Evolutionary conservation across 805 yeast species (phyloP).

Genomic region (Suhomyces canberraensis): DNA sequence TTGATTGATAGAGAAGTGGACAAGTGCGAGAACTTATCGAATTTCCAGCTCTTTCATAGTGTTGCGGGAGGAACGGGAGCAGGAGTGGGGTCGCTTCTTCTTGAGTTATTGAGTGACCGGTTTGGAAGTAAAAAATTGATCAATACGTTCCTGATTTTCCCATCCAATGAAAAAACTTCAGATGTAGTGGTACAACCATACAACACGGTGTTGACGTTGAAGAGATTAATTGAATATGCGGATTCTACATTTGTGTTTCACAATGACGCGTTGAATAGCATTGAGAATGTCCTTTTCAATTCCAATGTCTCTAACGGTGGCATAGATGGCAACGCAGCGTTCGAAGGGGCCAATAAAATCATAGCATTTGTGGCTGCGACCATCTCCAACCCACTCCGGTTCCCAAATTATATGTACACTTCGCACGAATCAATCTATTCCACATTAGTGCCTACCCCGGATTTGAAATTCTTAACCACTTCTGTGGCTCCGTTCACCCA

Average conservation of each 20-base stretch:
- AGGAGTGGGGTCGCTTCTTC: slow-evolving; percentile 81
- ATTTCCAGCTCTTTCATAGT: slow-evolving; percentile 87
- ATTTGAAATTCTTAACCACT: slow-evolving; percentile 59
- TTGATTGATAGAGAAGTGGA: slow-evolving; percentile 89
- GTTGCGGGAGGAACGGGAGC: slow-evolving; percentile 99
- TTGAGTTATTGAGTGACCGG: slow-evolving; percentile 77
- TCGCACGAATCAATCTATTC: slow-evolving; percentile 79
- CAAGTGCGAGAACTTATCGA: slow-evolving; percentile 82
- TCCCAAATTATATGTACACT: slow-evolving; percentile 88
- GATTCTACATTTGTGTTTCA: slow-evolving; percentile 90
- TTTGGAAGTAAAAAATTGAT: slow-evolving; percentile 75
- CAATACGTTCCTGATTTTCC: slow-evolving; percentile 85
- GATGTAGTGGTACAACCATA: slow-evolving; percentile 99
- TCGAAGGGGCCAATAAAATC: slow-evolving; percentile 77
- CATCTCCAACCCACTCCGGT: slow-evolving; percentile 81
- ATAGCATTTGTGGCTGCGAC: slow-evolving; percentile 84
- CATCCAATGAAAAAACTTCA: slow-evolving; percentile 69
- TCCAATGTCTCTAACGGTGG: slow-evolving; percentile 5
- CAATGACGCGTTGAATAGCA: slow-evolving; percentile 74
- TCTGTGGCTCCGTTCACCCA: slow-evolving; percentile 45
- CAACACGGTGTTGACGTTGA: slow-evolving; percentile 79
- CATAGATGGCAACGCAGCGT: slow-evolving; percentile 51
- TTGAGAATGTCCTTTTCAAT: slow-evolving; percentile 49
- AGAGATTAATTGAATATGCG: slow-evolving; percentile 76
- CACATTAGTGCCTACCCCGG: slow-evolving; percentile 81